A percentile compares a stretch with the other conserved stretches of the same genome.
These are phyloP conservation scores for Pueraria montana DNA, from an alignment of 306 rosid genomes.

Conservation along the genomic window DNA sequence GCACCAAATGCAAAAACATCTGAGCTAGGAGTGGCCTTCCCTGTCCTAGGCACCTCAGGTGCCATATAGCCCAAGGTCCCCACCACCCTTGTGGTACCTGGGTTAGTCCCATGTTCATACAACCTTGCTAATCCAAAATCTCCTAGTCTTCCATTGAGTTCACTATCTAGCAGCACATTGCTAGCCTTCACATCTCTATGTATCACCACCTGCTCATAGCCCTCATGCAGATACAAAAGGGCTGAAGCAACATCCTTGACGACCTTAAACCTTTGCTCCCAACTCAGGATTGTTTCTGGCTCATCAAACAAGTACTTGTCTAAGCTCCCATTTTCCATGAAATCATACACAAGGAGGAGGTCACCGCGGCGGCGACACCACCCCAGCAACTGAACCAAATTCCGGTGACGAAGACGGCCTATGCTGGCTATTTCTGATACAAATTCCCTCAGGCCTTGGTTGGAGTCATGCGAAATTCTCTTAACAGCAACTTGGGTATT, in stretches of 20 bases:
- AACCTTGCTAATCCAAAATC: constrained; percentile 83
- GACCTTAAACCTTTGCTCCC: constrained; percentile 74
- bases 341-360: constrained; percentile 81
- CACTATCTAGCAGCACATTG: constrained; percentile 74
- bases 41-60: constrained; percentile 82
- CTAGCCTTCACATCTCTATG: constrained; percentile 90
- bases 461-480: constrained; percentile 78
- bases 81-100: constrained; percentile 78
- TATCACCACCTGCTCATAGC: constrained; percentile 78
- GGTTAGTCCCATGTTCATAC: constrained; percentile 77
- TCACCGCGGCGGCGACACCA: constrained; percentile 80
- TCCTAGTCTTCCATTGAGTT: constrained; percentile 74
- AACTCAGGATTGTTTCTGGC: constrained; percentile 55
- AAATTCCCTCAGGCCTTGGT: constrained; percentile 81
- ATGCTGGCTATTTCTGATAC: constrained; percentile 83
- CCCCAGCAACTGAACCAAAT: constrained; percentile 76
- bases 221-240: constrained; percentile 81
- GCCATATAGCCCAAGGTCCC: constrained; percentile 87
- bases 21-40: constrained; percentile 69
- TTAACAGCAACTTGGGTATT: constrained; percentile 72
- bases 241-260: constrained; percentile 81
- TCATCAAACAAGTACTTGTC: constrained; percentile 70
- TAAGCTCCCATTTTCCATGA: constrained; percentile 82
- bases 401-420: constrained; percentile 87
- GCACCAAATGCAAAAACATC: constrained; percentile 90